Conservation (phyloP, 106 monocot species). For the Dendrobium officinale region DNA sequence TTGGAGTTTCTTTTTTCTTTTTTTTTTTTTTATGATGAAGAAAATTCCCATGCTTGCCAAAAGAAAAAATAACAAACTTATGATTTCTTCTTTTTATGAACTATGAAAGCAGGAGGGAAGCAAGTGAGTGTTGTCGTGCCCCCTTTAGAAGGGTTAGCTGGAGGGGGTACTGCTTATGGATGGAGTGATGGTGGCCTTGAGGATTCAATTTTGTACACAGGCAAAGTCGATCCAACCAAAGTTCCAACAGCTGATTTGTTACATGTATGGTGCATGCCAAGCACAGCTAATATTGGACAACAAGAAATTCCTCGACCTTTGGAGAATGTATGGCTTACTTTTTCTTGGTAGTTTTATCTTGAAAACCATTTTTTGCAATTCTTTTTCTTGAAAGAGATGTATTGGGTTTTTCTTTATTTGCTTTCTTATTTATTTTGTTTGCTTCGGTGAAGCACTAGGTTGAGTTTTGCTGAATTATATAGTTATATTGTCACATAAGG, state of each 20-base stretch:
- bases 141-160: constrained; percentile 93
- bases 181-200: constrained; percentile 62
- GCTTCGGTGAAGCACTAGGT: too few species aligned
- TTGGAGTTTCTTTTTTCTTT: neutral
- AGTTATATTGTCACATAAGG: neutral
- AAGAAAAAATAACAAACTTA: neutral
- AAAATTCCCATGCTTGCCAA: neutral
- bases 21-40: neutral
- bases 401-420: neutral
- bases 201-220: constrained; percentile 27
- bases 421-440: constrained; percentile 1
- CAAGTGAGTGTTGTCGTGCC: constrained; percentile 37
- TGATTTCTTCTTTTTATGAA: neutral
- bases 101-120: constrained; percentile 30
- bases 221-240: constrained; percentile 66
- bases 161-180: constrained; percentile 94
- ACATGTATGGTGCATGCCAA: constrained; percentile 97
- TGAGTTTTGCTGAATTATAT: too few species aligned
- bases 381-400: neutral
- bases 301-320: constrained; percentile 83
- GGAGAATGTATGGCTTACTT: constrained; percentile 55
- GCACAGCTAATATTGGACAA: constrained; percentile 81
- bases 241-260: constrained; percentile 68
- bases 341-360: constrained; percentile 2
- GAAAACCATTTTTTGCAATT: neutral